A percentile compares a stretch with the other conserved stretches of the same genome.
Conservation (phyloP, 2,329 filamentous ascomycete genomes). For the Sporothrix schenckii region DNA sequence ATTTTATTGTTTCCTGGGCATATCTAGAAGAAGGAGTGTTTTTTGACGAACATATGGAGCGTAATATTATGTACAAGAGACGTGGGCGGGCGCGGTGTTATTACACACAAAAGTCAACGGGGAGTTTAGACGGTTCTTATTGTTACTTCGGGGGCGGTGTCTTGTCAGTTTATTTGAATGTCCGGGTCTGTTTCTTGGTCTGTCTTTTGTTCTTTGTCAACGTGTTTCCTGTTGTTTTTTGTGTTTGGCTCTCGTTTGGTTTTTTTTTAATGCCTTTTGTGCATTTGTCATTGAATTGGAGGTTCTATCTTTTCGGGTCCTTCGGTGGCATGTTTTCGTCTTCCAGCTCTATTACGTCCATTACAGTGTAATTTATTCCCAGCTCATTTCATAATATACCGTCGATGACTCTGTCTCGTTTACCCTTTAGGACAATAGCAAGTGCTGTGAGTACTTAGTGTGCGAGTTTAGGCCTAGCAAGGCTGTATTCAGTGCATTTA, state of each 20-base stretch:
- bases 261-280: neutral
- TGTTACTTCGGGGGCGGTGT: neutral
- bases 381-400: neutral
- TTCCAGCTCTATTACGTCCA: neutral
- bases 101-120: slow-evolving; percentile 9
- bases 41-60: neutral
- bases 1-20: neutral
- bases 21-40: neutral
- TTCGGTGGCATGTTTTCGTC: neutral
- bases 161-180: neutral
- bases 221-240: neutral
- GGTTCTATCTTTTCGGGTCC: neutral
- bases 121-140: slow-evolving; percentile 8
- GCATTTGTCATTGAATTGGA: neutral
- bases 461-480: neutral
- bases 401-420: neutral
- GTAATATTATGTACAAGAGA: neutral
- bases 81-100: neutral
- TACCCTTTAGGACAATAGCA: neutral
- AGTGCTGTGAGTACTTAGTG: neutral
- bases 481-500: neutral
- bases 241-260: neutral
- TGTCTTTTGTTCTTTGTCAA: neutral
- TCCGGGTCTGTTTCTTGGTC: neutral
- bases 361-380: neutral